These are phyloP conservation scores for Pharnaceum exiguum DNA, from an alignment of 148 eudicot genomes.

Conservation along the genomic window DNA sequence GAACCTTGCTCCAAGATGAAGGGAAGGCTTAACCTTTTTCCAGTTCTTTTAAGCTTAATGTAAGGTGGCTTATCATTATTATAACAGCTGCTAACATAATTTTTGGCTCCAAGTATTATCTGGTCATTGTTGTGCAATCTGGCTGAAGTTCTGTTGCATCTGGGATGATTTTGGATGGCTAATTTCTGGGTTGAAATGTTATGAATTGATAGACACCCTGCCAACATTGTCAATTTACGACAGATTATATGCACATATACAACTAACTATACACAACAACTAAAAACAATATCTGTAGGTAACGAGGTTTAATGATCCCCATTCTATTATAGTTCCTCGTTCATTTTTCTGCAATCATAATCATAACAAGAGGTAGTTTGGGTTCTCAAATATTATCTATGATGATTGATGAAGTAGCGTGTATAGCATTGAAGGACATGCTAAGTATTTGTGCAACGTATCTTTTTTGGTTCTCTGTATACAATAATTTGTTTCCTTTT, in stretches of 20 bases:
- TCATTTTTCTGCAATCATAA: too few relatives aligned
- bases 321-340: too few relatives aligned
- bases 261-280: too few relatives aligned
- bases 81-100: not conserved
- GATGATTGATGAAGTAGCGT: too few relatives aligned
- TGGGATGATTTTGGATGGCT: not conserved
- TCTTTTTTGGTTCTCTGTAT: too few relatives aligned
- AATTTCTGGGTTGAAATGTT: not conserved
- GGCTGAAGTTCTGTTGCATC: not conserved
- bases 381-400: too few relatives aligned
- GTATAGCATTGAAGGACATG: too few relatives aligned
- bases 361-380: too few relatives aligned
- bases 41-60: not conserved
- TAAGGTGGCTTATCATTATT: not conserved
- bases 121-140: constrained; percentile 6
- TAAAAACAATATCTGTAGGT: too few relatives aligned
- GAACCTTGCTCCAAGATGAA: not conserved
- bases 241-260: not conserved
- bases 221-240: not conserved
- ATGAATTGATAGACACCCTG: constrained; percentile 4
- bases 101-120: not conserved
- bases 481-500: too few relatives aligned
- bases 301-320: too few relatives aligned
- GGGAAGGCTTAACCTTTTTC: constrained; percentile 11
- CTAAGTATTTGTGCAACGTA: too few relatives aligned